Base-by-base conservation (phyloP, 148 eudicot genomes). In the Nepenthes mirabilis region DNA sequence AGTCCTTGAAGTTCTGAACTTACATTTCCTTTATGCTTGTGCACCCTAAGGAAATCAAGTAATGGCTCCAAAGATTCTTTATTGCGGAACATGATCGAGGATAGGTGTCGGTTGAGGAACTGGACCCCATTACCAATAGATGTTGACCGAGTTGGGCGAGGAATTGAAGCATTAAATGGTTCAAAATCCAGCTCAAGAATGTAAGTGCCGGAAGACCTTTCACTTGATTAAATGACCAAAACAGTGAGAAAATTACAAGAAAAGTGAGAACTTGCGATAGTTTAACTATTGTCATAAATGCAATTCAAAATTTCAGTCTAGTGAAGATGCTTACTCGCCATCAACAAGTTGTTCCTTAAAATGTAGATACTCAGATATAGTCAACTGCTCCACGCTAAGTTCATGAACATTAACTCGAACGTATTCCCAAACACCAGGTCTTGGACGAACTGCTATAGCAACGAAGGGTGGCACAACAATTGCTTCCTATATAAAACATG, bases 401-500 rank as follows among this genome's bases (percentile, higher is more conserved):
- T 94, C 95, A 61, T 79, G 50, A 5, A 81, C 89, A 70, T 94
- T 89, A 47, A 94, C 91, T 14, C 99, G 96, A 2, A 86, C 91
- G 65, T 70, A 84, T 66, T 89, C 99, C 99, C 99, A 94, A 59
- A 94, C 95, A 65, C 99, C 99, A 52, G 99, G 99, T 71, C 99
- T 81, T 2, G 97, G 99, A 52, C 97, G 97, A 53, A 89, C 52
- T 47, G 97, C 99, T 62, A 94, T 75, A 52, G 95, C 97, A 56
- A 94, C 97, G 73, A 86, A 89, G 5, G 99, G 99, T 56, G 99
- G 99, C 47, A 86, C 68, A 66, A 94, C 78, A 52, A 94, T 94
- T 57, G 97, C 96, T 81, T 94, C 97, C 99, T 94, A 70, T 23
- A 40, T 49, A 52, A 2, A 37, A 57, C 52, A 70, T 69, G 51